Evolutionary conservation across 768 basidiomycete species (phyloP).

Genomic region (Tricholoma flavovirens): DNA sequence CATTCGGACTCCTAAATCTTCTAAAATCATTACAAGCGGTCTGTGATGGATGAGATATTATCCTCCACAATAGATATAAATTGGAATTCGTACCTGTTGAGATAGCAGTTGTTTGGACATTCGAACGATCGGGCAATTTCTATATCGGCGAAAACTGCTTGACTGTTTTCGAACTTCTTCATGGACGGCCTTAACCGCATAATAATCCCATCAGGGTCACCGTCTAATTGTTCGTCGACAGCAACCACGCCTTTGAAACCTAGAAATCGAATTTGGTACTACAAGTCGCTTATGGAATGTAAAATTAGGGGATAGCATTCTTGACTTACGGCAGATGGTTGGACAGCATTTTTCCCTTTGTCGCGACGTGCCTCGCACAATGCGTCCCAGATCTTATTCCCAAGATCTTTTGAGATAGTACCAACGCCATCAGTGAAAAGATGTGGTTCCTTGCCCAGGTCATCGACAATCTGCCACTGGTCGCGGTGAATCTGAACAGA

Average conservation of each 20-base stretch:
- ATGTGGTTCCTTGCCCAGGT: constrained; percentile 42
- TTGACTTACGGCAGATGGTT: constrained; percentile 57
- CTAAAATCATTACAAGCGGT: constrained; percentile 71
- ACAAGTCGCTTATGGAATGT: constrained; percentile 2
- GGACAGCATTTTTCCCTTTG: constrained; percentile 26
- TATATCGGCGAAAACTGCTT: constrained; percentile 48
- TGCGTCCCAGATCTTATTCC: constrained; percentile 51
- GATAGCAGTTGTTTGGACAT: constrained; percentile 53
- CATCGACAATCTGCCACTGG: constrained; percentile 62
- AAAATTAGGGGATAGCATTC: not conserved
- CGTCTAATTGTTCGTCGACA: constrained; percentile 52
- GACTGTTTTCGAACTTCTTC: constrained; percentile 62
- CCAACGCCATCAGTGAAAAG: constrained; percentile 77
- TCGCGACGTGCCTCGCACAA: constrained; percentile 40
- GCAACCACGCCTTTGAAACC: constrained; percentile 80
- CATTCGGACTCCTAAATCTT: constrained; percentile 61
- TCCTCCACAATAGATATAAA: not conserved
- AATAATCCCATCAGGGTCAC: constrained; percentile 40
- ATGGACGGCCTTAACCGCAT: constrained; percentile 72
- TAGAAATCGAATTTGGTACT: constrained; percentile 80
- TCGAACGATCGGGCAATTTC: constrained; percentile 69
- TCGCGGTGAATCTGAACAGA: constrained; percentile 49
- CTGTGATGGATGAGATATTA: constrained; percentile 27
- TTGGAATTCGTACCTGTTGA: constrained; percentile 54
- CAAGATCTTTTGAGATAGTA: constrained; percentile 61